Evolutionary conservation across 306 rosid species (phyloP), one percentile per base, ranked within the genome.

Genomic region (Pachyrhizus erosus): DNA sequence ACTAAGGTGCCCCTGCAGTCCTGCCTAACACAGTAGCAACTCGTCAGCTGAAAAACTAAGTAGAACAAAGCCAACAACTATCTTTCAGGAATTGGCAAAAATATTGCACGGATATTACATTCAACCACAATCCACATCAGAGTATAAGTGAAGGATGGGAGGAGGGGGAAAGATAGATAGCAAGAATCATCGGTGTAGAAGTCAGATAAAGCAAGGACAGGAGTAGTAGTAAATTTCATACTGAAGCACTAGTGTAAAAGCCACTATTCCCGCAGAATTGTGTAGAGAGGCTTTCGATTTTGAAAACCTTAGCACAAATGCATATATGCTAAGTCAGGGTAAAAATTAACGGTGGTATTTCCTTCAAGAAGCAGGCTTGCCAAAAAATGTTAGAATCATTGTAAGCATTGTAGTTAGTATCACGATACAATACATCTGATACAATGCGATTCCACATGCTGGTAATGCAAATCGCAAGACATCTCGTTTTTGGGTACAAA

Each of bases 51-150:
- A 68, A 55, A 78, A 40, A 6, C 71, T 27, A 55, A 7, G 37
- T 73, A 67, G 43, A 39, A 82, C 61, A 65, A 70, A 61, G 9
- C 73, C 62, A 51, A 45, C 70, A 54, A 18, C 26, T 65, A 40
- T 78, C 81, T 55, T 21, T 75, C 39, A 49, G 52, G 49, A 85
- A 49, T 64, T 37, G 24, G 79, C 49, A 42, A 73, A 76, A 76
- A 46, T 27, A n/a, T 46, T 12, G 51, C 51, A 26, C 21, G 67
- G 52, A 58, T 60, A 84, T 46, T 23, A 68, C 17, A 60, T 76
- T 57, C 49, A n/a, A 75, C 58, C 20, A 57, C 21, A 18, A n/a
- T 75, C 58, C 20, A 57, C 21, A 18, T 49, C 21, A 69, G 54
- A 61, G 68, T 58, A 21, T 14, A 45, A n/a, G 77, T 17, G 15